These are phyloP conservation scores for Leccinum fuscescens DNA, from an alignment of 1,284 basidiomycete genomes.

Conservation along the genomic window DNA sequence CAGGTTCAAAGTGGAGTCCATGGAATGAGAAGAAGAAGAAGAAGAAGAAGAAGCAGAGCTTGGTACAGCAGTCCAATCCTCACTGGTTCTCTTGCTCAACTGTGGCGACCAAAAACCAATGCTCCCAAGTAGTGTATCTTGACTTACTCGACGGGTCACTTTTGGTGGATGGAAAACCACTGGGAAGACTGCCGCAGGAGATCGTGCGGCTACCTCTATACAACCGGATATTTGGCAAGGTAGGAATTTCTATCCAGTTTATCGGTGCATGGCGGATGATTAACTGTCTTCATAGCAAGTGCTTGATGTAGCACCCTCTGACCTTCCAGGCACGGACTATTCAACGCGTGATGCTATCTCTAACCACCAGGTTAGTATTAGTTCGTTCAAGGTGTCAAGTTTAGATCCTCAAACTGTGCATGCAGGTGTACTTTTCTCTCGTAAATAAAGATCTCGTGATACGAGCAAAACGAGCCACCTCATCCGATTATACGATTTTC, in stretches of 20 bases:
- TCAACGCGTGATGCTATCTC: constrained; percentile 26
- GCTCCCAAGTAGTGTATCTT: constrained; percentile 34
- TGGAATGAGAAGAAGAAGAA: not conserved
- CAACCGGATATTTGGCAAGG: constrained; percentile 32
- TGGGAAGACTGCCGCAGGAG: constrained; percentile 37
- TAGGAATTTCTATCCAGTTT: constrained; percentile 5
- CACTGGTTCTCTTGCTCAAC: constrained; percentile 38
- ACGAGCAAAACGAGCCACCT: constrained; percentile 20
- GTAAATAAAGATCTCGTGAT: constrained; percentile 30
- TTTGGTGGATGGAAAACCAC: constrained; percentile 40
- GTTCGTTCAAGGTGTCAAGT: not conserved
- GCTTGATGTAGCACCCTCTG: constrained; percentile 36
- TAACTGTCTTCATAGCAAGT: constrained; percentile 28
- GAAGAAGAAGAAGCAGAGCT: too few species aligned
- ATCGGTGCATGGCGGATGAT: not conserved
- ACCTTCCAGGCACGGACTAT: constrained; percentile 37
- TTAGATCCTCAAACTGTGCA: not conserved
- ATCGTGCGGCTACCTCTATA: constrained; percentile 37
- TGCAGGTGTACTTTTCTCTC: constrained; percentile 28
- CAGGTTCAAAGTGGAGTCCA: constrained; percentile 33
- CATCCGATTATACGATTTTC: constrained; percentile 11
- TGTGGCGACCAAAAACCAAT: constrained; percentile 3
- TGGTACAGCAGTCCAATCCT: constrained; percentile 25
- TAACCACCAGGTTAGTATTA: constrained; percentile 20
- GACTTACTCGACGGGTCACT: constrained; percentile 43